Evolutionary conservation across 2,329 filamentous ascomycete genomes (phyloP), one percentile per base, ranked within the genome.

Genomic region (Stagonosporopsis rhizophila): DNA sequence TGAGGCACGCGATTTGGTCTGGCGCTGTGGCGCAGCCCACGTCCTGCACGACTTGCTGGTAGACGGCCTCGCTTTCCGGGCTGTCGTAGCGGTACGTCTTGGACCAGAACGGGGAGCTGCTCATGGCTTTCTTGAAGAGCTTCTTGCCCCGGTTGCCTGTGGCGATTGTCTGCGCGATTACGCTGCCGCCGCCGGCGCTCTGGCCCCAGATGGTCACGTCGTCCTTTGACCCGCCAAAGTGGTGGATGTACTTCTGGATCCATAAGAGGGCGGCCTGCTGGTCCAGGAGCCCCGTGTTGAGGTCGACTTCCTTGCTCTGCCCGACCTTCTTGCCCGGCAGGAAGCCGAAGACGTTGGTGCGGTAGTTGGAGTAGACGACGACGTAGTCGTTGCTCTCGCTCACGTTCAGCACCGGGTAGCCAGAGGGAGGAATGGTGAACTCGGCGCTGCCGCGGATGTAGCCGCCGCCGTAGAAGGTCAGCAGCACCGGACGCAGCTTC

Each of bases 391-490:
- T 83, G 4, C 70, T 56, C 1, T 66, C 61, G 23, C 80, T 83
- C 3, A 81, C 82, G 60, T 87, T 86, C 3, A 88, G 75, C 4
- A 86, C 77, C 0, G 85, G 86, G 63, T 83, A 88, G 1, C 79
- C 83, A 0, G 80, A 74, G 2, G 86, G 85, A 4, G 85, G 85
- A 7, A 87, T 76, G 6, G 68, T 71, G 64, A 87, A 85, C 34
- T 75, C 80, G 0, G 83, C 85, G 27, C 78, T 79, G 7, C 85
- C 86, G 66, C 84, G 75, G 46, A 87, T 83, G 73, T 85, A 88
- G 2, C 79, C 86, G 12, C 86, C 86, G 48, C 86, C 86, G 66
- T 85, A 86, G 66, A 86, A 87, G 3, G 81, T 80, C 3, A 88
- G 80, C 0, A 88, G 78, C 0, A 88, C 85, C 0, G 86, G 85